Evolutionary conservation across 495 filamentous ascomycete genomes (phyloP), one percentile per base, ranked within the genome.

Genomic region (Talaromyces thailandensis): DNA sequence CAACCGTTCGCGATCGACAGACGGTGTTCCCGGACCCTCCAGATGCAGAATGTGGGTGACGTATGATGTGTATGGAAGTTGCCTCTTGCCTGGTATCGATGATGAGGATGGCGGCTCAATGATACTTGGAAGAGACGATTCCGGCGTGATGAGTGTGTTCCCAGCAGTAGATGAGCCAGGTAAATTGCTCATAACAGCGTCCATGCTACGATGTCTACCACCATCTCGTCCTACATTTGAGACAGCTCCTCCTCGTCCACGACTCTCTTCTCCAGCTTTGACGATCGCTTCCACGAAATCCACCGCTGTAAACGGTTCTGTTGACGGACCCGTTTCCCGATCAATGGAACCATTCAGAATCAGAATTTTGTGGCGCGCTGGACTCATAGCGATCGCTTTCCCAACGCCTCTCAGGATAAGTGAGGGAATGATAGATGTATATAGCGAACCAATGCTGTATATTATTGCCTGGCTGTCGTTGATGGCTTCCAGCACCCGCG

Each of bases 361-460:
- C 14, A 98, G 71, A 45, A 98, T 89, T 73, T 94, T 96, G 63
- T 88, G 84, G 3, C 82, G 69, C 6, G 86, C 78, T 2, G 74
- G 74, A 25, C 72, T 76, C 1, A 66, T 66, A 12, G 72, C 64
- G 53, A 76, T 74, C 12, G 71, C 74, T 56, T 74, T 71, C 4
- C 75, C 76, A 4, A 80, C 76, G 6, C 78, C 78, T 4, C 76
- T 76, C 7, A 81, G 73, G 24, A 81, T 68, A 25, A 81, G 64
- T 0, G 74, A 88, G 0, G 93, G 94, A 4, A 94, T 76, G 56
- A 97, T 85, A 7, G 79, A 82, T 2, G 90, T 94, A 73, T 95
- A 98, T 11, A 98, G 74, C 51, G 85, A 90, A 48, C 94, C 93
- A 63, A 98, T 96, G 68, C 88, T 91, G 75, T 96, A 97, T 61